Evolutionary conservation across 2,329 filamentous ascomycete species (phyloP).

Genomic region (Sphaerulina vaccinii): DNA sequence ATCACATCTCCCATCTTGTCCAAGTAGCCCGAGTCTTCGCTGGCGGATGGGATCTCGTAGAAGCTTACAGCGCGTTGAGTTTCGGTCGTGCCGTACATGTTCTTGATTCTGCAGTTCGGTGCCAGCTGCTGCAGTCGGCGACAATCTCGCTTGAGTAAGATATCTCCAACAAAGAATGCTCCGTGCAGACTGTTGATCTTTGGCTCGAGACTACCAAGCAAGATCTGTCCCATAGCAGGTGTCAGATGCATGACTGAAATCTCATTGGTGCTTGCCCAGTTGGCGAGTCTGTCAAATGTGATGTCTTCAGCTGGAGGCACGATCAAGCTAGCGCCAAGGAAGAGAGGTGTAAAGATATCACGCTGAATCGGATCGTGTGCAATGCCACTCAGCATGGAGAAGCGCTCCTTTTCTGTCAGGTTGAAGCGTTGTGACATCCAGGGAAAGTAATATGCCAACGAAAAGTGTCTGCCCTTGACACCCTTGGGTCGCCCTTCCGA

Average conservation of each 20-base stretch:
- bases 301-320: slow-evolving; percentile 82
- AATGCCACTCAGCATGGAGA: slow-evolving; percentile 83
- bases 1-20: slow-evolving; percentile 71
- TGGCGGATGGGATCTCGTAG: slow-evolving; percentile 70
- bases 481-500: slow-evolving; percentile 79
- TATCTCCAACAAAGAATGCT: slow-evolving; percentile 89
- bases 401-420: slow-evolving; percentile 68
- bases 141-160: slow-evolving; percentile 83
- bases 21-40: slow-evolving; percentile 62
- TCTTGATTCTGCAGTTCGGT: slow-evolving; percentile 71
- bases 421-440: slow-evolving; percentile 90
- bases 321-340: slow-evolving; percentile 75
- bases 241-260: slow-evolving; percentile 86
- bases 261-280: slow-evolving; percentile 78
- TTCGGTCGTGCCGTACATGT: slow-evolving; percentile 89
- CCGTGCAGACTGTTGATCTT: slow-evolving; percentile 58
- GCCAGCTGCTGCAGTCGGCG: slow-evolving; percentile 72
- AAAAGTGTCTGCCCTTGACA: slow-evolving; percentile 83
- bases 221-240: slow-evolving; percentile 92
- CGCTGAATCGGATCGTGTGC: slow-evolving; percentile 65
- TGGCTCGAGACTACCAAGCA: slow-evolving; percentile 81
- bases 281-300: slow-evolving; percentile 76
- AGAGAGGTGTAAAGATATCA: slow-evolving; percentile 88
- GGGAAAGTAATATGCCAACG: slow-evolving; percentile 78
- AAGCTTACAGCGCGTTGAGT: slow-evolving; percentile 79